A percentile compares a stretch with the other conserved stretches of the same genome.
phyloP scores from a whole-genome alignment of 108 stramenopile species.

The Pseudonitzschia delicatissima region DNA sequence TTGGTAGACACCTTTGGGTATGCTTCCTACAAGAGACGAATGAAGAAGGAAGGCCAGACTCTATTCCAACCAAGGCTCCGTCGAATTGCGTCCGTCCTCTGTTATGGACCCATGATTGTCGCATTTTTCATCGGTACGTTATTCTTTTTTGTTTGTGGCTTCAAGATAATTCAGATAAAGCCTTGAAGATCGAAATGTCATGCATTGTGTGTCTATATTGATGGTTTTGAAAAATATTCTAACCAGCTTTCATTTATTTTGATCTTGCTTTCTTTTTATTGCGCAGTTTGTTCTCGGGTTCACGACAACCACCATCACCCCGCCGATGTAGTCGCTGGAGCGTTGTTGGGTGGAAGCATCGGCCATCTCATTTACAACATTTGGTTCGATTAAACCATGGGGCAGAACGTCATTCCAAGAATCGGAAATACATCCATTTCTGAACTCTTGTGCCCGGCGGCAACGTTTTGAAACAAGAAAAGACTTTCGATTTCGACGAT shows the following conservation, averaged over 20 bases:
- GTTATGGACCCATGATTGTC: conserved; percentile 34
- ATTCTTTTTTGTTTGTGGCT: background rate
- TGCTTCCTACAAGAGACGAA: background rate
- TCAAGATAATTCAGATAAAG: background rate
- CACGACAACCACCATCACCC: conserved; percentile 62
- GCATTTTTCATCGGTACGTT: conserved; percentile 39
- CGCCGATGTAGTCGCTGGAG: conserved; percentile 62
- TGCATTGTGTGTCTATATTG: background rate
- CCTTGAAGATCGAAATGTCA: background rate
- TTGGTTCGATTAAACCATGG: too few species aligned
- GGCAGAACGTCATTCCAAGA: too few species aligned
- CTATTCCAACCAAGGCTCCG: background rate
- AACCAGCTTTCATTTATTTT: background rate
- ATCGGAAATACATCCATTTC: too few species aligned
- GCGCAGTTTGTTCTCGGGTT: conserved; percentile 38
- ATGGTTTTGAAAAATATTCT: background rate
- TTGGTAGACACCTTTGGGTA: conserved; percentile 30
- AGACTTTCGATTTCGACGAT: too few species aligned
- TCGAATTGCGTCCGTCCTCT: conserved; percentile 28
- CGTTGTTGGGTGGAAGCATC: conserved; percentile 43
- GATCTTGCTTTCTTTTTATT: background rate
- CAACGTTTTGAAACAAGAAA: too few species aligned
- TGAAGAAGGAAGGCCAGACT: background rate
- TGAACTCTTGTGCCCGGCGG: too few species aligned
- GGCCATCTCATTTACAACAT: conserved; percentile 26